Conservation (phyloP, 768 basidiomycete species). For the Pleurotus giganteus region DNA sequence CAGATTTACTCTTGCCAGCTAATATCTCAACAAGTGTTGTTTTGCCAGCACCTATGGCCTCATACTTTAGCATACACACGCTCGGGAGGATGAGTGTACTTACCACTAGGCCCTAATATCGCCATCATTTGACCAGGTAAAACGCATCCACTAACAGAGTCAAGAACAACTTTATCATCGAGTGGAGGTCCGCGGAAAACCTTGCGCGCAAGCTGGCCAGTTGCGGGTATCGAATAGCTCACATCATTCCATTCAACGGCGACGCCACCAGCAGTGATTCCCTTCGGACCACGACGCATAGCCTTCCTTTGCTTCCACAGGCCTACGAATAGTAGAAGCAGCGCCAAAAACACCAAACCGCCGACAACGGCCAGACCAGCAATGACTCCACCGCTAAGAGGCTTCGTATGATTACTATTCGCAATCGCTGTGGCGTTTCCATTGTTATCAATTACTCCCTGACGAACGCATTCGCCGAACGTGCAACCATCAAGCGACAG, state of each 20-base stretch:
- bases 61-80: background rate
- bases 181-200: background rate
- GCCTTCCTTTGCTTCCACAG: conserved; percentile 61
- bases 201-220: conserved; percentile 17
- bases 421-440: conserved; percentile 32
- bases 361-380: conserved; percentile 89
- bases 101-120: conserved; percentile 88
- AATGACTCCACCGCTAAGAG: conserved; percentile 80
- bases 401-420: conserved; percentile 29
- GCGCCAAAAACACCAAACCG: conserved; percentile 51
- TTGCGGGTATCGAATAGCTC: conserved; percentile 55
- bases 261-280: conserved; percentile 31
- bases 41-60: conserved; percentile 70
- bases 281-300: conserved; percentile 21
- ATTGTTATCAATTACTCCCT: conserved; percentile 67
- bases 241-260: conserved; percentile 68
- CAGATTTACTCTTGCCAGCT: conserved; percentile 79
- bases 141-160: conserved; percentile 68
- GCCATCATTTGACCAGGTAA: conserved; percentile 83
- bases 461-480: conserved; percentile 88
- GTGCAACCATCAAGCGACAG: conserved; percentile 71
- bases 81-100: conserved; percentile 15
- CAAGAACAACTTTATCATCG: conserved; percentile 65
- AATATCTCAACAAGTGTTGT: conserved; percentile 90
- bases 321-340: conserved; percentile 63